A percentile compares a stretch with the other conserved stretches of the same genome.
phyloP scores from a whole-genome alignment of 306 rosid genomes.

The Lathyrus sativus region DNA sequence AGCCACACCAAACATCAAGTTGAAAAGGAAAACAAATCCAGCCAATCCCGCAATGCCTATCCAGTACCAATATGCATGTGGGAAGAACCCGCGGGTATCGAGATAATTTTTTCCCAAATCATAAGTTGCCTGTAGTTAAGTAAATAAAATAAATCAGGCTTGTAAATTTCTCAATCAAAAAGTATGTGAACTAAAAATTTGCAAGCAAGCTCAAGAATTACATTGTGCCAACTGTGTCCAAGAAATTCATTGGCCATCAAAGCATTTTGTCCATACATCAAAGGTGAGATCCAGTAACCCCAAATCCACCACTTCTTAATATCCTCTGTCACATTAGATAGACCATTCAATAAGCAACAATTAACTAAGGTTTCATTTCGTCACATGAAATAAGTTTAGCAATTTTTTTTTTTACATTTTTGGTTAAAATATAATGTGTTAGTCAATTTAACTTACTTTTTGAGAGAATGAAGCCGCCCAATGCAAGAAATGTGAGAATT shows the following conservation, averaged over 20 bases:
- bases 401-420: neutral
- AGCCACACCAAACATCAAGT: constrained; percentile 28
- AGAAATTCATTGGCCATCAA: constrained; percentile 54
- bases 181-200: neutral
- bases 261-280: constrained; percentile 59
- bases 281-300: constrained; percentile 66
- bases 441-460: constrained; percentile 37
- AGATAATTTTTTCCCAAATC: constrained; percentile 22
- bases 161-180: neutral
- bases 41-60: constrained; percentile 44
- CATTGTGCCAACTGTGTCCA: constrained; percentile 49
- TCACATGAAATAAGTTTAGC: neutral
- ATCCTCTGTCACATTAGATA: constrained; percentile 41
- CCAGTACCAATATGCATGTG: constrained; percentile 60
- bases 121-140: constrained; percentile 5
- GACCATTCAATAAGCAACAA: constrained; percentile 21
- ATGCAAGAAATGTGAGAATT: constrained; percentile 37
- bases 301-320: constrained; percentile 62
- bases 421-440: neutral
- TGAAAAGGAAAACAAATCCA: constrained; percentile 46
- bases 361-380: constrained; percentile 1
- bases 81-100: constrained; percentile 40
- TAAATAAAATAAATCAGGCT: constrained; percentile 24
- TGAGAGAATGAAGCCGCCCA: constrained; percentile 58
- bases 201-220: constrained; percentile 35